Conservation (phyloP, 1,139 yeast species). For the Debaryomyces coudertii region DNA sequence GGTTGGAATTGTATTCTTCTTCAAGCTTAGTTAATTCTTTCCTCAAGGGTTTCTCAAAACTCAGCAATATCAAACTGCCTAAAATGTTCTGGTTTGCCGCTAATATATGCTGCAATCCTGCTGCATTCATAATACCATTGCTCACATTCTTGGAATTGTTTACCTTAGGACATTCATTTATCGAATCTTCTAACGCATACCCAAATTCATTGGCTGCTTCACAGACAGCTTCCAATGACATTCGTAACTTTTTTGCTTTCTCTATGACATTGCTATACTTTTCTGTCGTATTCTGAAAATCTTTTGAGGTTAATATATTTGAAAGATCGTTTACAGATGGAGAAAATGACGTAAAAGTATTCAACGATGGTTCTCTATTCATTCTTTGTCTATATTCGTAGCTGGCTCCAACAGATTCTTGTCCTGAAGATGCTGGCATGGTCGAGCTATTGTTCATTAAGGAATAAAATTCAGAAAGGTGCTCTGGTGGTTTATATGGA, state of each 20-base stretch:
- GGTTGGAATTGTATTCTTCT: conserved; percentile 43
- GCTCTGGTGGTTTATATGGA: conserved; percentile 43
- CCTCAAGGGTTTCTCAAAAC: conserved; percentile 60
- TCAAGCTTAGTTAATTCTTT: conserved; percentile 47
- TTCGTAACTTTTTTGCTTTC: conserved; percentile 56
- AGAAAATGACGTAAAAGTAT: conserved; percentile 44
- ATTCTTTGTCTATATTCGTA: conserved; percentile 8
- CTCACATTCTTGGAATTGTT: conserved; percentile 66
- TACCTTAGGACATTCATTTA: conserved; percentile 59
- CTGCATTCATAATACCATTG: conserved; percentile 71
- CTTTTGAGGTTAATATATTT: conserved; percentile 59
- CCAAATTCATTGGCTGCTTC: conserved; percentile 77
- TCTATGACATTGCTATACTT: conserved; percentile 51
- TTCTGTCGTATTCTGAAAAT: conserved; percentile 51
- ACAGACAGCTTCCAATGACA: conserved; percentile 54
- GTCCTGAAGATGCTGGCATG: conserved; percentile 15
- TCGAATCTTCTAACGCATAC: conserved; percentile 59
- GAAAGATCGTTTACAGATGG: conserved; percentile 63
- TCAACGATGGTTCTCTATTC: conserved; percentile 34
- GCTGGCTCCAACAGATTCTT: conserved; percentile 3
- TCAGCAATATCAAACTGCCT: conserved; percentile 54
- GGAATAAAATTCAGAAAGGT: conserved; percentile 58
- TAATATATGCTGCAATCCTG: conserved; percentile 76
- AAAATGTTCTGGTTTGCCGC: conserved; percentile 79
- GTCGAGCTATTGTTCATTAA: conserved; percentile 40